A percentile compares a stretch with the other conserved stretches of the same genome.
phyloP scores from a whole-genome alignment of 2,329 filamentous ascomycete species.

The Talaromyces piceae region DNA sequence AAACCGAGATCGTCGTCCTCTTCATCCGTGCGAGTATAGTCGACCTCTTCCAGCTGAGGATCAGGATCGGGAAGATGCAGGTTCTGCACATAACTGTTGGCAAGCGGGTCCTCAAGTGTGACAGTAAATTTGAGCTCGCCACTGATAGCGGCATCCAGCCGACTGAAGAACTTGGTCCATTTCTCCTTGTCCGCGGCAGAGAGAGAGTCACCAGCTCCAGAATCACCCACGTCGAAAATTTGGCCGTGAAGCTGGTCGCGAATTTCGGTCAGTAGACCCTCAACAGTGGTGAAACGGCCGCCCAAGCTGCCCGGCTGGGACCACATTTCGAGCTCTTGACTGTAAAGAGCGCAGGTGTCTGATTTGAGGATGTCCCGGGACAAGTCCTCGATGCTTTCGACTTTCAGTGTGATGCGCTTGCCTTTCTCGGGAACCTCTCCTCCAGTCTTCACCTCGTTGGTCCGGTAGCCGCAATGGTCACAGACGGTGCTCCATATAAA shows the following conservation, averaged over 20 bases:
- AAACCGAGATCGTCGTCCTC: conserved; percentile 92
- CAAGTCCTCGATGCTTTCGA: conserved; percentile 65
- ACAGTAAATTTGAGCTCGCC: conserved; percentile 76
- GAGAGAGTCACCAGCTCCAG: conserved; percentile 72
- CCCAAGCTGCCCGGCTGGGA: conserved; percentile 93
- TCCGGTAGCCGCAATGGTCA: conserved; percentile 84
- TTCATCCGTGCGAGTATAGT: conserved; percentile 80
- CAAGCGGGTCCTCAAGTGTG: conserved; percentile 78
- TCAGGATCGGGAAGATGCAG: conserved; percentile 72
- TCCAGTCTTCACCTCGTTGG: conserved; percentile 96
- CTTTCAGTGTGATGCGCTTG: conserved; percentile 69
- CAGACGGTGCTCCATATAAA: conserved; percentile 93
- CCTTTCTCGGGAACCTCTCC: conserved; percentile 84
- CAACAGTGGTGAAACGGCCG: conserved; percentile 92
- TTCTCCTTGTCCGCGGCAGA: conserved; percentile 54
- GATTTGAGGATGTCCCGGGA: conserved; percentile 92
- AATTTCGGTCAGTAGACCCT: conserved; percentile 87
- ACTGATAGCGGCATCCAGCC: conserved; percentile 67
- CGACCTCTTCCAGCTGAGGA: conserved; percentile 70
- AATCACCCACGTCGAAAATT: conserved; percentile 69
- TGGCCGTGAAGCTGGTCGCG: conserved; percentile 80
- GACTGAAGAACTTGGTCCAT: conserved; percentile 76
- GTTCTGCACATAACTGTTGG: conserved; percentile 89
- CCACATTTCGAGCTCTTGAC: conserved; percentile 76
- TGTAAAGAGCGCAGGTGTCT: conserved; percentile 80